A percentile compares a stretch with the other conserved stretches of the same genome.
These are phyloP conservation scores for Fusarium sp. DNA, from an alignment of 2,329 filamentous ascomycete genomes.

Conservation along the genomic window DNA sequence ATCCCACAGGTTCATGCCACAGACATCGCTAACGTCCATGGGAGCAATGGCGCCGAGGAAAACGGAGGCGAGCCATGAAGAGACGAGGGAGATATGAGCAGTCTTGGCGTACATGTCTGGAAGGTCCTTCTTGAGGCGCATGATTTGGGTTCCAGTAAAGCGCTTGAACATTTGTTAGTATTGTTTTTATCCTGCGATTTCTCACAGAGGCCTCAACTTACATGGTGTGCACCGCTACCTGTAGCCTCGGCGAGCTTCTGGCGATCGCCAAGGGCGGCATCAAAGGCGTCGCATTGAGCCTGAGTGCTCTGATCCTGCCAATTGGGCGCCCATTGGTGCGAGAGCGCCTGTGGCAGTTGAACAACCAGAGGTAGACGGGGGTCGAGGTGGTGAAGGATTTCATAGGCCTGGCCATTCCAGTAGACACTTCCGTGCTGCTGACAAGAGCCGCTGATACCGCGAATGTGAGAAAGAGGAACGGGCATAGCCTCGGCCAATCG, in stretches of 20 bases:
- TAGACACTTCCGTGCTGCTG: slow-evolving; percentile 99
- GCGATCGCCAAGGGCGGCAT: slow-evolving; percentile 76
- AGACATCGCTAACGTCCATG: slow-evolving; percentile 94
- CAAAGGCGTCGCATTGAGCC: slow-evolving; percentile 90
- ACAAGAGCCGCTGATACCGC: slow-evolving; percentile 89
- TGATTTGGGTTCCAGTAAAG: slow-evolving; percentile 97
- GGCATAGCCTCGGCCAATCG: slow-evolving; percentile 77
- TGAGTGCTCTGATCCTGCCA: slow-evolving; percentile 99
- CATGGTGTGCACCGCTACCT: slow-evolving; percentile 95
- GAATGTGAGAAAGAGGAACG: slow-evolving; percentile 78
- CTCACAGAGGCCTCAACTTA: slow-evolving; percentile 60
- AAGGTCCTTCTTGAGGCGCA: slow-evolving; percentile 85
- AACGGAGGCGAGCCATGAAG: slow-evolving; percentile 92
- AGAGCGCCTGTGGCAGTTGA: slow-evolving; percentile 81
- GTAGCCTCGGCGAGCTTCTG: slow-evolving; percentile 83
- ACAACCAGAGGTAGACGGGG: slow-evolving; percentile 74
- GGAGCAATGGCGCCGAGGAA: slow-evolving; percentile 89
- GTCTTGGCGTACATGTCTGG: slow-evolving; percentile 87
- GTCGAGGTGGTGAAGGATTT: slow-evolving; percentile 73
- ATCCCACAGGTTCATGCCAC: slow-evolving; percentile 98
- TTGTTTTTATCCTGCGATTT: slow-evolving; percentile 26
- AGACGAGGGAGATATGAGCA: slow-evolving; percentile 90
- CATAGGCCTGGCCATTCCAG: slow-evolving; percentile 82
- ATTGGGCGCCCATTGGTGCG: slow-evolving; percentile 91
- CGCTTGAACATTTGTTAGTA: slow-evolving; percentile 66